phyloP scores from a whole-genome alignment of 176 grass and related monocot species.

The Musa schizocarpa region DNA sequence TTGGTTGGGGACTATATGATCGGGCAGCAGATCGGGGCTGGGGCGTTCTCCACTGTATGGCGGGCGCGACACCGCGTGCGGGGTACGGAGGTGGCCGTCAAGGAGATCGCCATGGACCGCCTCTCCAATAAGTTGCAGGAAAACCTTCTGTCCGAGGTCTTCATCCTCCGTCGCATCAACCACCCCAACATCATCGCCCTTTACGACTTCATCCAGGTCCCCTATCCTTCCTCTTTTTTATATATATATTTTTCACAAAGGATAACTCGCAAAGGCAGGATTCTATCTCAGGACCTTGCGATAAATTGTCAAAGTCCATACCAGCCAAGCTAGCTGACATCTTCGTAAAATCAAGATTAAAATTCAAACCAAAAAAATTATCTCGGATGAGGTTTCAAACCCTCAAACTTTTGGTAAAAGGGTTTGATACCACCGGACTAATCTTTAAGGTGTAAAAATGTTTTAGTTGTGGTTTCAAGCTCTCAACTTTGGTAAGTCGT shows the following conservation, averaged over 20 bases:
- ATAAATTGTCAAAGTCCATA: no score
- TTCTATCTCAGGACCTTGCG: not conserved
- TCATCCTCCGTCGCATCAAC: slow-evolving; percentile 60
- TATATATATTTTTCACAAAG: not conserved
- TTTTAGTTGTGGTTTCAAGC: no score
- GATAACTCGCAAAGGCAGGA: not conserved
- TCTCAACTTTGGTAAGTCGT: no score
- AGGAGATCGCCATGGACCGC: slow-evolving; percentile 82
- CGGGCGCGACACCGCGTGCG: slow-evolving; percentile 34
- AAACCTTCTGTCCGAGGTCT: slow-evolving; percentile 86
- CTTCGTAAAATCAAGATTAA: no score
- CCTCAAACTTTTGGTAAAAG: no score
- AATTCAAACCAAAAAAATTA: no score
- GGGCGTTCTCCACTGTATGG: slow-evolving; percentile 90
- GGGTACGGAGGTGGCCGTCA: slow-evolving; percentile 70
- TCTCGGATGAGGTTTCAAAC: no score
- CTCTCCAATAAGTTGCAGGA: slow-evolving; percentile 79
- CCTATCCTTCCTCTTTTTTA: not conserved
- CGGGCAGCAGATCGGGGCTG: slow-evolving; percentile 52
- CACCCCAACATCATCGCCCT: slow-evolving; percentile 89
- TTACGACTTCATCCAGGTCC: slow-evolving; percentile 60
- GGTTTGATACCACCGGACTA: no score
- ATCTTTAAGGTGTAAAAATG: no score
- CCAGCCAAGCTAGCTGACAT: no score
- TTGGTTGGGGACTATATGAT: slow-evolving; percentile 75